Percentiles rank a stretch among this genome's conserved stretches.
phyloP scores from a whole-genome alignment of 2,329 filamentous ascomycete species.

The Epichloe gansuensis region DNA sequence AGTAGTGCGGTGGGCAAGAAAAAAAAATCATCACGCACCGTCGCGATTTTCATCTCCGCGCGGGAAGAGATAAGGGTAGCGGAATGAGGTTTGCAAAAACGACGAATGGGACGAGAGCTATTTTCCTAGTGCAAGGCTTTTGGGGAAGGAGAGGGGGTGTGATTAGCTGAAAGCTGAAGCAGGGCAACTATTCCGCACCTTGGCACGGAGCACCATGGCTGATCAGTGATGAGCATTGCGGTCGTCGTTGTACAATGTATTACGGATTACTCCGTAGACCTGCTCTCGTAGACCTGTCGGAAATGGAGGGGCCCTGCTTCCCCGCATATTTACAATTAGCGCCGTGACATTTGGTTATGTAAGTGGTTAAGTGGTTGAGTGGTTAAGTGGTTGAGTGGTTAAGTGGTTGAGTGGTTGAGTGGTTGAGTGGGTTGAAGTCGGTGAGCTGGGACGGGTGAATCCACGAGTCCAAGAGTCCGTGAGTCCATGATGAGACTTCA shows the following conservation, averaged over 20 bases:
- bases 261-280: too few relatives aligned
- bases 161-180: neutral
- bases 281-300: neutral
- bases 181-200: neutral
- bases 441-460: too few relatives aligned
- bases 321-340: conserved; percentile 6
- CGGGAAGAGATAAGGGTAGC: neutral
- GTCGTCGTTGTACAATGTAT: too few relatives aligned
- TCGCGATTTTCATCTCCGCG: neutral
- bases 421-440: neutral
- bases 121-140: neutral
- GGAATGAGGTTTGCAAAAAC: neutral
- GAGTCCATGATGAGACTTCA: too few relatives aligned
- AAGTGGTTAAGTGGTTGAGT: neutral
- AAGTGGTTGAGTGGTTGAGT: neutral
- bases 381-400: neutral
- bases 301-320: neutral
- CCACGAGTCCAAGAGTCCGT: too few relatives aligned
- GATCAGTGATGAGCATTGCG: too few relatives aligned
- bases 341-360: neutral
- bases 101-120: neutral
- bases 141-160: neutral
- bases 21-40: neutral
- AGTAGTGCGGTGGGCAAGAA: neutral
- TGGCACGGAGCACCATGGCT: neutral